Evolutionary conservation across 345 rosid species (phyloP).

Genomic region (Isatis tinctoria): DNA sequence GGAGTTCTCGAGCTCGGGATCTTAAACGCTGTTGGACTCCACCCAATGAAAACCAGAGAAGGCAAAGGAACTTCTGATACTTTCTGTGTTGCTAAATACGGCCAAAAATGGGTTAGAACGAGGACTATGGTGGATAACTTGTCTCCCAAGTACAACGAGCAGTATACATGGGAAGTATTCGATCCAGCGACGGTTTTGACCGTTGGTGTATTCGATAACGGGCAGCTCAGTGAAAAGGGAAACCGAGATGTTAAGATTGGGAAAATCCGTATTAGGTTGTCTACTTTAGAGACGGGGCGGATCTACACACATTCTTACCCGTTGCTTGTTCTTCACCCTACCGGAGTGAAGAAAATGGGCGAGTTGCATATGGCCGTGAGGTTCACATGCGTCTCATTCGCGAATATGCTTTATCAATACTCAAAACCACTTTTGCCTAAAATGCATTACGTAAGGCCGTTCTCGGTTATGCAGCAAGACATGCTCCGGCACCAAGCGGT

Average conservation of each 20-base stretch:
- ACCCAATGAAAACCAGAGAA: constrained; percentile 91
- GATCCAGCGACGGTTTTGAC: constrained; percentile 95
- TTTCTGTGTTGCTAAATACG: constrained; percentile 93
- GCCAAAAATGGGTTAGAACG: constrained; percentile 93
- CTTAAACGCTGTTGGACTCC: constrained; percentile 78
- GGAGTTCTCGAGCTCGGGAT: constrained; percentile 91
- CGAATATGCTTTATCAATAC: constrained; percentile 85
- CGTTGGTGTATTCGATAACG: constrained; percentile 85
- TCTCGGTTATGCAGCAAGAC: constrained; percentile 83
- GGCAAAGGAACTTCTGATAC: constrained; percentile 89
- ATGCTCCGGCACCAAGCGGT: constrained; percentile 86
- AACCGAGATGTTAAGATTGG: constrained; percentile 77
- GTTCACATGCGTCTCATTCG: constrained; percentile 72
- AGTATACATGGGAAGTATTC: constrained; percentile 94
- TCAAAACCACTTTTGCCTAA: constrained; percentile 81
- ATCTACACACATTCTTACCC: constrained; percentile 95
- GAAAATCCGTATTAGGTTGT: constrained; percentile 86
- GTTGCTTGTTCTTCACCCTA: constrained; percentile 75
- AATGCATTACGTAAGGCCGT: constrained; percentile 90
- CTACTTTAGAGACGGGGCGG: constrained; percentile 85
- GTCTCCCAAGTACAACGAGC: constrained; percentile 87
- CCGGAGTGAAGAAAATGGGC: constrained; percentile 96
- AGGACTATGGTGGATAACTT: constrained; percentile 86
- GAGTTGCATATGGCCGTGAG: constrained; percentile 88
- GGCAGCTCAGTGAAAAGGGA: constrained; percentile 76